Percentiles rank a stretch among this genome's conserved stretches.
Evolutionary conservation across 1,284 basidiomycete species (phyloP).

Genomic region (Coriolopsis trogii): DNA sequence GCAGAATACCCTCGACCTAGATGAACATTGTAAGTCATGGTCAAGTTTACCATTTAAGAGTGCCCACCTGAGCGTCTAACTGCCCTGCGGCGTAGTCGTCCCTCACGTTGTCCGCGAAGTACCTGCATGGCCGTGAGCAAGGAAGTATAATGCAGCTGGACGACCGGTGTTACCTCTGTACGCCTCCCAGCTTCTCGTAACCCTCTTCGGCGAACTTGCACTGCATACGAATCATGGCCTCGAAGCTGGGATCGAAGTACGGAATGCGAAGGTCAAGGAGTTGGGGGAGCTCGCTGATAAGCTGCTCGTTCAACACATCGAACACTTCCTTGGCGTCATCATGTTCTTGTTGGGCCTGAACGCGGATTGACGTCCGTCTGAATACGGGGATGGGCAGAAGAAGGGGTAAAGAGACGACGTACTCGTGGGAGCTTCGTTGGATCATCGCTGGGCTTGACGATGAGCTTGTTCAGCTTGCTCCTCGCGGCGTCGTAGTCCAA

Average conservation of each 20-base stretch:
- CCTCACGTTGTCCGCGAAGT: conserved; percentile 88
- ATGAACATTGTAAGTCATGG: background rate
- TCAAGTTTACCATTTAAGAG: background rate
- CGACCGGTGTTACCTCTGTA: conserved; percentile 68
- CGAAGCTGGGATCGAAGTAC: conserved; percentile 98
- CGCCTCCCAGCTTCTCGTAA: conserved; percentile 96
- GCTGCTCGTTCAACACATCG: conserved; percentile 90
- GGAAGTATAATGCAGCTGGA: background rate
- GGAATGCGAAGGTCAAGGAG: conserved; percentile 94
- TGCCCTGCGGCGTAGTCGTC: conserved; percentile 98
- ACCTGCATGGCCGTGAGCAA: conserved; percentile 47
- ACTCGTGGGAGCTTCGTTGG: conserved; percentile 88
- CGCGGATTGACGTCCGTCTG: conserved; percentile 1
- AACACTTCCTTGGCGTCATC: conserved; percentile 95
- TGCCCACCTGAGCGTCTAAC: conserved; percentile 84
- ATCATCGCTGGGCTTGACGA: conserved; percentile 95
- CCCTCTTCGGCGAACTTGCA: conserved; percentile 97
- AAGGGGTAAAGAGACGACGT: conserved; percentile 21
- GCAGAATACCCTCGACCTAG: conserved; percentile 83
- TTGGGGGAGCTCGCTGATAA: conserved; percentile 90
- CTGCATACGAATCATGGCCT: conserved; percentile 98
- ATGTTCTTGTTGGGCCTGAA: conserved; percentile 94
- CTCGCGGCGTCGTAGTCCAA: conserved; percentile 95
- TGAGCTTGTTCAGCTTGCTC: conserved; percentile 85
- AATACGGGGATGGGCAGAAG: background rate